phyloP scores from a whole-genome alignment of 2,329 filamentous ascomycete species.

The Plenodomus tracheiphilus region DNA sequence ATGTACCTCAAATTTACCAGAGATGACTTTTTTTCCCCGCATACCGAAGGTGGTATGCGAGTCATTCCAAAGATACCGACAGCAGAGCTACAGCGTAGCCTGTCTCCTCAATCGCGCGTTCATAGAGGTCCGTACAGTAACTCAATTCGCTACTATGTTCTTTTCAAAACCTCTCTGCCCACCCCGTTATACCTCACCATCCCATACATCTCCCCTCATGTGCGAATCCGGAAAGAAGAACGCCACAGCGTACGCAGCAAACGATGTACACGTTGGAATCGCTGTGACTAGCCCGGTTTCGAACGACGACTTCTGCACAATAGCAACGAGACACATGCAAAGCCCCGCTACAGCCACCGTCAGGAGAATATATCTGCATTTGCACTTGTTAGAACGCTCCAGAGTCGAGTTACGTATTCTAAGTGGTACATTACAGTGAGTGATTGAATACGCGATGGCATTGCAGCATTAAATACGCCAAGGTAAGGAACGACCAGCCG shows the following conservation, averaged over 20 bases:
- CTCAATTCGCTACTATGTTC: no score
- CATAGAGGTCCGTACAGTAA: no score
- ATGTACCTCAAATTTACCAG: no score
- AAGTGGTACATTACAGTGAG: conserved; percentile 15
- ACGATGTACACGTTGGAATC: conserved; percentile 23
- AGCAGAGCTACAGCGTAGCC: no score
- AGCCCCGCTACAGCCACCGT: conserved; percentile 10
- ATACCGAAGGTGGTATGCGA: no score
- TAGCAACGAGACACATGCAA: conserved; percentile 18
- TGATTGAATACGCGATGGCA: conserved; percentile 12
- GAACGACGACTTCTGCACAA: conserved; percentile 20
- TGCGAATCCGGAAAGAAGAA: conserved; percentile 15
- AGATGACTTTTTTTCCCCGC: no score
- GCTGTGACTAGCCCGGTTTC: conserved; percentile 18
- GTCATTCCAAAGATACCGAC: no score
- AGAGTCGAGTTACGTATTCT: no score
- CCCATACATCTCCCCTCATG: no score
- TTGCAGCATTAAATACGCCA: conserved; percentile 15
- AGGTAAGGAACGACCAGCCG: conserved; percentile 10
- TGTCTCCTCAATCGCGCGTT: no score
- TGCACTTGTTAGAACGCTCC: background rate
- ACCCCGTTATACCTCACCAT: background rate
- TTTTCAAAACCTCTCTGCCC: no score
- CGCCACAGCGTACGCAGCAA: conserved; percentile 20
- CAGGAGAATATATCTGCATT: conserved; percentile 13